Evolutionary conservation across 2,329 filamentous ascomycete species (phyloP).

Genomic region (Aureobasidium sp.): DNA sequence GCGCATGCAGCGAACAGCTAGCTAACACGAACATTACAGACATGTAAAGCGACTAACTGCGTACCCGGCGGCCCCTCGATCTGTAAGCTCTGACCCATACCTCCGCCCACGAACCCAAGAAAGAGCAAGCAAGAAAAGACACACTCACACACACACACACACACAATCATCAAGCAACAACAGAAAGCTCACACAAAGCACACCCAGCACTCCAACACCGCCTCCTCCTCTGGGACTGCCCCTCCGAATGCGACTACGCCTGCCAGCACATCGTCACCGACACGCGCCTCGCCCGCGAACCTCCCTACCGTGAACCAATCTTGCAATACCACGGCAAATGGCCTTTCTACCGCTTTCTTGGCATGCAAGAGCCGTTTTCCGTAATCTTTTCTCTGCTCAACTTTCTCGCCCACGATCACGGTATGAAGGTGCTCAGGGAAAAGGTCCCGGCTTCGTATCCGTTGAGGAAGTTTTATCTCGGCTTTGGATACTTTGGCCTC

Average conservation of each 20-base stretch:
- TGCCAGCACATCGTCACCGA: conserved; percentile 90
- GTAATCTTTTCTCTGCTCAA: conserved; percentile 92
- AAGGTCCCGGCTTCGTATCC: conserved; percentile 64
- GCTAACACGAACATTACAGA: conserved; percentile 38
- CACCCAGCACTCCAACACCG: conserved; percentile 72
- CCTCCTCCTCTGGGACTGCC: conserved; percentile 85
- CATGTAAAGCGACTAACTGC: conserved; percentile 77
- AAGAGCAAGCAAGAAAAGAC: background rate
- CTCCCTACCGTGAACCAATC: conserved; percentile 55
- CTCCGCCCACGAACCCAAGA: conserved; percentile 5
- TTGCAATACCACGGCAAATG: conserved; percentile 98
- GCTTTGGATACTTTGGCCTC: conserved; percentile 72
- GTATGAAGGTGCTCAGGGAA: conserved; percentile 61
- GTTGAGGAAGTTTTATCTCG: conserved; percentile 69
- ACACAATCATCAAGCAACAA: too few species aligned
- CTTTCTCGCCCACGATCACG: conserved; percentile 72
- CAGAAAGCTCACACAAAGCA: conserved; percentile 16
- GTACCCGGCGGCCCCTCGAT: conserved; percentile 55
- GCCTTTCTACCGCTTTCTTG: conserved; percentile 85
- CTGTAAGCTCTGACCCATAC: conserved; percentile 47
- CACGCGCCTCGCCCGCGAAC: conserved; percentile 55
- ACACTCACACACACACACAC: too few species aligned
- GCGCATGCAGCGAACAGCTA: conserved; percentile 15
- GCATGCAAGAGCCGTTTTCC: conserved; percentile 89
- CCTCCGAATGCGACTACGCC: conserved; percentile 91